phyloP scores from a whole-genome alignment of 1,139 yeast genomes.

The Yamadazyma dushanensis region DNA sequence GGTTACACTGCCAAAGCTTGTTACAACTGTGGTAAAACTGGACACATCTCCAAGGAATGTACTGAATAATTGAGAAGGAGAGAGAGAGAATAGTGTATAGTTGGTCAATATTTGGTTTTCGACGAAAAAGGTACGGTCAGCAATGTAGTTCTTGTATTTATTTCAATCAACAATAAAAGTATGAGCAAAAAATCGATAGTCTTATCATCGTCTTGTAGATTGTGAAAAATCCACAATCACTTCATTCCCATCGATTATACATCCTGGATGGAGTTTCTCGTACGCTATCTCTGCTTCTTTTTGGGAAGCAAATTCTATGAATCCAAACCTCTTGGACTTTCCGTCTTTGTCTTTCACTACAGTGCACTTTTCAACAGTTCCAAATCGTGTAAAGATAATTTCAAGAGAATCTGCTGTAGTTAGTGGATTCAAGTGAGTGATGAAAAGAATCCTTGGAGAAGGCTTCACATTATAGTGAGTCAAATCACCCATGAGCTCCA shows the following conservation, averaged over 20 bases:
- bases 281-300: slow-evolving; percentile 61
- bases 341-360: slow-evolving; percentile 47
- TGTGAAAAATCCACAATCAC: slow-evolving; percentile 72
- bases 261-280: slow-evolving; percentile 54
- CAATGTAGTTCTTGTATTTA: slow-evolving; percentile 8
- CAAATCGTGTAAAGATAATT: slow-evolving; percentile 60
- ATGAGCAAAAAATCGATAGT: too few relatives aligned
- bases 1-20: slow-evolving; percentile 46
- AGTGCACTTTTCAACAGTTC: slow-evolving; percentile 51
- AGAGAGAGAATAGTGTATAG: neutral
- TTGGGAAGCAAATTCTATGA: slow-evolving; percentile 53
- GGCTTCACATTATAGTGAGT: slow-evolving; percentile 61
- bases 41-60: slow-evolving; percentile 41
- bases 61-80: slow-evolving; percentile 15
- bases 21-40: slow-evolving; percentile 43
- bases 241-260: slow-evolving; percentile 62
- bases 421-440: slow-evolving; percentile 62
- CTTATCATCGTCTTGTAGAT: slow-evolving; percentile 43
- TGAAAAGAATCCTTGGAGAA: slow-evolving; percentile 58
- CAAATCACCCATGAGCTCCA: slow-evolving; percentile 67
- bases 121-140: slow-evolving; percentile 5
- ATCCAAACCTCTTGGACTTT: slow-evolving; percentile 59
- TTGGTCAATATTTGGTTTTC: slow-evolving; percentile 2
- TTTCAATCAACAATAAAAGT: slow-evolving; percentile 4
- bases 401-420: slow-evolving; percentile 56